phyloP scores from a whole-genome alignment of 345 rosid genomes.

The Populus pruinosa region DNA sequence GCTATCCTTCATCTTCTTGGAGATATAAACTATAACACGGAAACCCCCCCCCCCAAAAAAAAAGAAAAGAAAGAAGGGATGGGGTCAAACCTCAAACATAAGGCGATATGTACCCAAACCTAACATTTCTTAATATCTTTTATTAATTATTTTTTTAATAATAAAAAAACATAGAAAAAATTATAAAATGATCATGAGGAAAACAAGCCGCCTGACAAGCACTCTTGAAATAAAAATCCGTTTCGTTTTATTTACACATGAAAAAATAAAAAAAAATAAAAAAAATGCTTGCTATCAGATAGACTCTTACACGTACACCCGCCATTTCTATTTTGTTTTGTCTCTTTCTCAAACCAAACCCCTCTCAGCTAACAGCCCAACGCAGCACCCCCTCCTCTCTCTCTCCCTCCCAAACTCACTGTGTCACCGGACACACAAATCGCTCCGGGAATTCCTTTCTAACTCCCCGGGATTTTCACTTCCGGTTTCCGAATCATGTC shows the following conservation, averaged over 20 bases:
- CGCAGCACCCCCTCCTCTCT: constrained; percentile 8
- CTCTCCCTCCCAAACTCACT: constrained; percentile 6
- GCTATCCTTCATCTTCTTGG: too few relatives aligned
- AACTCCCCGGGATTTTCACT: not conserved
- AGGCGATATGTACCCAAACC: too few relatives aligned
- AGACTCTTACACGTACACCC: constrained; percentile 9
- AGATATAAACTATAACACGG: too few relatives aligned
- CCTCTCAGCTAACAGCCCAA: constrained; percentile 10
- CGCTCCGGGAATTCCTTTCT: not conserved
- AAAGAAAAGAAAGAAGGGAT: too few relatives aligned
- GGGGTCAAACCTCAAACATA: too few relatives aligned
- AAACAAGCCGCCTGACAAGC: not conserved
- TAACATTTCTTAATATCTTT: too few relatives aligned
- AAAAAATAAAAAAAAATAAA: not conserved
- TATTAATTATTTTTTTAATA: too few relatives aligned
- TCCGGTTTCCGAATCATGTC: not conserved
- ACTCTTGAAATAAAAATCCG: not conserved
- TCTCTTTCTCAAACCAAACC: constrained; percentile 29
- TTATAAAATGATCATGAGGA: too few relatives aligned
- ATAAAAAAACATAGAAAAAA: too few relatives aligned
- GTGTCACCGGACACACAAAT: not conserved
- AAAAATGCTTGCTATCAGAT: not conserved
- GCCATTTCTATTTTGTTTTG: constrained; percentile 33
- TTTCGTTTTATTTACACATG: constrained; percentile 4
- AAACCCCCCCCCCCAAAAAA: too few relatives aligned